Base-by-base conservation (phyloP, 1,284 basidiomycete species). In the Fistulinella cinereoalba region DNA sequence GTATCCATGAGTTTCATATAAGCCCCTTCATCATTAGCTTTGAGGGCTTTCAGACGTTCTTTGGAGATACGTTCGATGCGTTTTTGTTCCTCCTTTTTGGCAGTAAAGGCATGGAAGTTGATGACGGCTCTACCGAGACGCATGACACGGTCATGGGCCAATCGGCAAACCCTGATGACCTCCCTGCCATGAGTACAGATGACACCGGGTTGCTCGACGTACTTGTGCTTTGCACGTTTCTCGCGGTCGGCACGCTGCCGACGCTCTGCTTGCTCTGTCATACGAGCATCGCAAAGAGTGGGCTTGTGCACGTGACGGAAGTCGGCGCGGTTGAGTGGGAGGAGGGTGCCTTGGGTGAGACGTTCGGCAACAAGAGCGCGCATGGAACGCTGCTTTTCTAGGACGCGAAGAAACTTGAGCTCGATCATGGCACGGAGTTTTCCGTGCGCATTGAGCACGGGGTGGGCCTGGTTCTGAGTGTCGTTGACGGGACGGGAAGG, bases 1-100 rank as follows among this genome's bases (percentile, higher is more conserved):
- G 96, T 97, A 70, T 99, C 97, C 61, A 99, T 95, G 59, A 99
- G 88, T 67, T 95, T 96, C 80, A 99, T 88, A 69, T 99, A 99
- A 16, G 93, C 96, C 69, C 98, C 97, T 74, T 99, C 97, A 75
- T 99, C 96, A 66, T 99, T 95, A 34, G 91, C 91, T 73, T 96
- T 95, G 56, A 99, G 83, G 18, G 97, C 97, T 73, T 93, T 95
- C 57, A 99, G 77, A 92, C 96, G 93, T 69, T 99, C 97, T 74
- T 98, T 99, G 41, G 92, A 89, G 42, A 99, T 84, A 51, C 94
- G 79, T 71, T 99, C 97, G 56, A 99, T 90, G 29, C 96, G 81
- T 71, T 97, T 94, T 76, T 98, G 94, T 77, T 99, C 97, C 73
- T 99, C 96, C 76, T 95, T 96, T 75, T 99, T n/a, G n/a, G n/a